Conservation (phyloP, 345 rosid species). For the Rhodamnia argentea region DNA sequence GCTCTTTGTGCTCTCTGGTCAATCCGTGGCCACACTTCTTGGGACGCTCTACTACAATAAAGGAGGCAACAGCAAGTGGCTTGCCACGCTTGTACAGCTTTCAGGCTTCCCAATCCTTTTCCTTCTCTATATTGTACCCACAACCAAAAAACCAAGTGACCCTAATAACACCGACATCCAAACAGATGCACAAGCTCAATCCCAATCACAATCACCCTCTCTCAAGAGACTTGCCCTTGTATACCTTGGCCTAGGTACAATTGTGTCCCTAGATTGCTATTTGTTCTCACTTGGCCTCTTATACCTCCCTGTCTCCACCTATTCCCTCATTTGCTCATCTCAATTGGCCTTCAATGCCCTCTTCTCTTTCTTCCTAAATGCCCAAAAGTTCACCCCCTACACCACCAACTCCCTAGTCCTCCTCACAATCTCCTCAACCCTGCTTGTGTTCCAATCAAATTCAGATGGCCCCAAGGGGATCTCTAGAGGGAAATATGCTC, state of each 20-base stretch:
- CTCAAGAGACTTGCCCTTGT: slow-evolving; percentile 7
- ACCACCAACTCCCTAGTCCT: slow-evolving; percentile 22
- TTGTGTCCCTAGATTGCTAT: slow-evolving; percentile 4
- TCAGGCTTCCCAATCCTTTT: slow-evolving; percentile 27
- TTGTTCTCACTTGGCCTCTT: slow-evolving; percentile 25
- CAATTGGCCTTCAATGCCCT: slow-evolving; percentile 36
- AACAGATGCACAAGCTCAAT: background rate
- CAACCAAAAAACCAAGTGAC: background rate
- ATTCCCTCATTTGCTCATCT: slow-evolving; percentile 27
- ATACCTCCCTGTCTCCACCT: slow-evolving; percentile 36
- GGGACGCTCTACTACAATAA: slow-evolving; percentile 25
- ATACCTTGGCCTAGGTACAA: slow-evolving; percentile 6
- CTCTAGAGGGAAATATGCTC: slow-evolving; percentile 2
- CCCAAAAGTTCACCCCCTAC: slow-evolving; percentile 25
- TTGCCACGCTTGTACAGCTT: slow-evolving; percentile 20
- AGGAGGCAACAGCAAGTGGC: slow-evolving; percentile 38
- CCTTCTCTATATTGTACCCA: slow-evolving; percentile 12
- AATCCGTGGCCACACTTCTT: slow-evolving; percentile 18
- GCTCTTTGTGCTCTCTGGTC: slow-evolving; percentile 15
- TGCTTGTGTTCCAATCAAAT: slow-evolving; percentile 17
- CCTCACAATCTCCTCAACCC: slow-evolving; percentile 29
- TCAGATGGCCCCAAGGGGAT: background rate
- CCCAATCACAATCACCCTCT: background rate
- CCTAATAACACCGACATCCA: background rate
- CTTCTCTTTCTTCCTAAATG: slow-evolving; percentile 31